Evolutionary conservation across 306 rosid genomes (phyloP), one percentile per base, ranked within the genome.

Genomic region (Fragaria vesca): DNA sequence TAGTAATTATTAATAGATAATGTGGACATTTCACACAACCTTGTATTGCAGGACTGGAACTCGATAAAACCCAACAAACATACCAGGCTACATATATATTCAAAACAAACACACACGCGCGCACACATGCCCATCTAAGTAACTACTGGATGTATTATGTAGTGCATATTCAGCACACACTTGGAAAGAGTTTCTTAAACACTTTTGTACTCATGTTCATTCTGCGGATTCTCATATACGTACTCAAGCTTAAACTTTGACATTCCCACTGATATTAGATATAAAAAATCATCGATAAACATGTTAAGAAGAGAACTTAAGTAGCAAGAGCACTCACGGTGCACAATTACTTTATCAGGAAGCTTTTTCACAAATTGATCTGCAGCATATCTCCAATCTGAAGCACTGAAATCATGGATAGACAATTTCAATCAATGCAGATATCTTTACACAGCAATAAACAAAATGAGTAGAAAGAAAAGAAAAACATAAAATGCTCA

Each of bases 311-410:
- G 55, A 24, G 34, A 72, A 46, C 63, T 77, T 47, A 79, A 21
- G 75, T 50, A 68, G 81, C 4, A 50, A 82, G 47, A 82, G 80
- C 54, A 73, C 97, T 90, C 81, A 90, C 97, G 79, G 85, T 90
- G 97, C 74, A 93, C 97, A 82, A 90, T 77, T 77, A 93, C 91
- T 87, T 93, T 90, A 83, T 90, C 93, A 36, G 92, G 96, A 78
- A 88, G 94, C 87, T 69, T 89, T 85, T 78, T 84, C 69, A 86
- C 93, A 82, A 93, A 93, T 86, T 93, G 91, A 65, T 80, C 90
- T 4, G 91, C 94, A 1, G 90, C 96, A 82, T 89, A 93, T 85
- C 90, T 84, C 97, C 97, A 93, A 88, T 93, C 97, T 72, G 92
- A 86, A 52, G 96, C 84, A 84, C 97, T 93, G 91, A 79, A 81